These are phyloP conservation scores for Papiliotrema flavescens DNA, from an alignment of 1,284 basidiomycete genomes.

Conservation along the genomic window DNA sequence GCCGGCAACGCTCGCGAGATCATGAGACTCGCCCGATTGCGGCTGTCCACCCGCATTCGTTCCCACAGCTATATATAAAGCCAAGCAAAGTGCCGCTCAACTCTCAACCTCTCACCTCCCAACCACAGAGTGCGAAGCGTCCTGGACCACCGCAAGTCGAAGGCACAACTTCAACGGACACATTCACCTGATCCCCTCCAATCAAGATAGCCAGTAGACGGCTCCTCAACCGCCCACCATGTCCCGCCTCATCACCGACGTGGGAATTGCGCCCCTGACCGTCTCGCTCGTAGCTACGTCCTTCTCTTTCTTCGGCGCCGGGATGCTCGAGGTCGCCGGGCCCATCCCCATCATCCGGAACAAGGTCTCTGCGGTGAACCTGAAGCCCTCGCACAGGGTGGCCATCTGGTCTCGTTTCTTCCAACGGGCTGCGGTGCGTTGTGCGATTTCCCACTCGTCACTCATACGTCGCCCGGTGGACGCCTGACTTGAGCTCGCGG, in stretches of 20 bases:
- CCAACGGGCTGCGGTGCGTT: not conserved
- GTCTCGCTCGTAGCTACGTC: not conserved
- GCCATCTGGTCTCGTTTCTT: not conserved
- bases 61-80: too few species aligned
- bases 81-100: too few species aligned
- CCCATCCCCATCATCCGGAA: not conserved
- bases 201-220: too few species aligned
- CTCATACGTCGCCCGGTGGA: too few species aligned
- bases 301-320: not conserved
- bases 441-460: not conserved
- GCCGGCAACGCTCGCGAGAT: too few species aligned
- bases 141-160: too few species aligned
- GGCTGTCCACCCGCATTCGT: too few species aligned
- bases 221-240: not conserved
- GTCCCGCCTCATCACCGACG: conserved; percentile 1
- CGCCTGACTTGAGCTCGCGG: not conserved
- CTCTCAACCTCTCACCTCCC: too few species aligned
- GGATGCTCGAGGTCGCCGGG: not conserved
- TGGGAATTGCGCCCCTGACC: not conserved
- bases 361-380: not conserved
- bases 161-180: too few species aligned
- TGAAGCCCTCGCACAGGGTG: not conserved
- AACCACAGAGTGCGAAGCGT: too few species aligned
- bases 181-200: too few species aligned
- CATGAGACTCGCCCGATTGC: too few species aligned